Base-by-base conservation (phyloP, 331 rosid genomes). In the Ulmus americana region DNA sequence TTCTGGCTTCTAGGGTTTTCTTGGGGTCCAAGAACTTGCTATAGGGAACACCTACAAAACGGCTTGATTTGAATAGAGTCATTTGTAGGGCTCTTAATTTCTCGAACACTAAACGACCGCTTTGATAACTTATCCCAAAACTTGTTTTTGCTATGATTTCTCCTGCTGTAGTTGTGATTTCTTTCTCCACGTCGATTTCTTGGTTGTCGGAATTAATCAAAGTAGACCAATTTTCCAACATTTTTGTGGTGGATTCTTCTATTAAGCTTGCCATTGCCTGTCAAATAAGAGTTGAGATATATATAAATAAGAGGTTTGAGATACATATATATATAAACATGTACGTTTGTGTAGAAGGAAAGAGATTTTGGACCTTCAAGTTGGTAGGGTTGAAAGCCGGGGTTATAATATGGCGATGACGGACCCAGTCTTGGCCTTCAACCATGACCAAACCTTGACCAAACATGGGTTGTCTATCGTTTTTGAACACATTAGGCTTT, bases 361-460 rank as follows among this genome's bases (percentile, higher is more conserved):
- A 43, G 49, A 60, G 47, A 59, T 4, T 5, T 10, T 6, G 10
- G 43, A 90, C 97, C 91, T 91, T 91, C 51, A 91, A 52, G 69
- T 84, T 86, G 14, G 74, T 35, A 7, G 95, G 84, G 64, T 82
- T 70, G 73, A 91, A 91, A 54, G 88, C 84, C 0, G 96, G 95
- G 20, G 95, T 87, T 22, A 86, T 70, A 42, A 82, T 67, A 47
- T 76, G 96, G 11, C 97, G 81, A 22, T 84, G 95, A 16, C 78
- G 90, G 40, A 64, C 83, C 97, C 97, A 91, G 7, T 77, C 79
- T 7, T 70, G 83, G 0, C 97, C 97, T 76, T 91, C 97, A 6
- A 74, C 69, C 96, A 88, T 85, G n/a, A 88, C 11, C 45, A 91
- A 72, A 48, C 97, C 96, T 18, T 79, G 84, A 0, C 97, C 97